Conservation (phyloP, 306 rosid genomes). For the Trifolium dubium region DNA sequence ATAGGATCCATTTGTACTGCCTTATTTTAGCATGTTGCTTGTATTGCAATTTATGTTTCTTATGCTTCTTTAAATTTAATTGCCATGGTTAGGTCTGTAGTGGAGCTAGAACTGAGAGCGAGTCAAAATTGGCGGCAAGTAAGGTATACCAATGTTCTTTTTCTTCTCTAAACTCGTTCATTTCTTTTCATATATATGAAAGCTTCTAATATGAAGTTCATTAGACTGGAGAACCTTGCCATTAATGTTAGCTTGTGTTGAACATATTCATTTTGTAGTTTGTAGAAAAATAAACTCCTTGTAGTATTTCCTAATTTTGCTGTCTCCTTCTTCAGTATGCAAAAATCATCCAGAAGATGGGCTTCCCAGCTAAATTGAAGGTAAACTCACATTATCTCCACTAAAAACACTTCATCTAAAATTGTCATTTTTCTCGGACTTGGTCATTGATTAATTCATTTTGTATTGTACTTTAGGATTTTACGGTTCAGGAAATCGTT, state of each 20-base stretch:
- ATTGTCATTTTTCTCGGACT: not conserved
- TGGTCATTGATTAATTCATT: slow-evolving; percentile 23
- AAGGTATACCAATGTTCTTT: slow-evolving; percentile 56
- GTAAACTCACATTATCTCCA: slow-evolving; percentile 42
- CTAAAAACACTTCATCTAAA: slow-evolving; percentile 21
- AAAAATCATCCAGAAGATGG: slow-evolving; percentile 79
- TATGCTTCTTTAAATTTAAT: slow-evolving; percentile 28
- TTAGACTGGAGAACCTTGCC: not conserved
- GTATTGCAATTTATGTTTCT: not conserved
- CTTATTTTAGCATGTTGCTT: not conserved
- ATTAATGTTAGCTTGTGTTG: slow-evolving; percentile 18
- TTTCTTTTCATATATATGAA: not conserved
- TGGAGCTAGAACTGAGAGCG: slow-evolving; percentile 87
- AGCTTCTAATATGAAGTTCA: slow-evolving; percentile 1
- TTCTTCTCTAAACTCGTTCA: slow-evolving; percentile 2
- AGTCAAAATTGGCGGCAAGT: slow-evolving; percentile 90
- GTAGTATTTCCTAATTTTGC: slow-evolving; percentile 32
- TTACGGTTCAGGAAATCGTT: slow-evolving; percentile 85
- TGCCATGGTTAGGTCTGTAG: slow-evolving; percentile 71
- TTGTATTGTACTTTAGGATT: slow-evolving; percentile 49
- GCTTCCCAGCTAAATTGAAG: slow-evolving; percentile 83
- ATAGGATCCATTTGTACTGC: not conserved
- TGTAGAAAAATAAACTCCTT: slow-evolving; percentile 16
- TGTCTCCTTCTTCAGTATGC: slow-evolving; percentile 73
- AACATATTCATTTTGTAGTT: slow-evolving; percentile 7